Base-by-base conservation (phyloP, 164 flowering plant genomes). In the Cinnamomum micranthum region DNA sequence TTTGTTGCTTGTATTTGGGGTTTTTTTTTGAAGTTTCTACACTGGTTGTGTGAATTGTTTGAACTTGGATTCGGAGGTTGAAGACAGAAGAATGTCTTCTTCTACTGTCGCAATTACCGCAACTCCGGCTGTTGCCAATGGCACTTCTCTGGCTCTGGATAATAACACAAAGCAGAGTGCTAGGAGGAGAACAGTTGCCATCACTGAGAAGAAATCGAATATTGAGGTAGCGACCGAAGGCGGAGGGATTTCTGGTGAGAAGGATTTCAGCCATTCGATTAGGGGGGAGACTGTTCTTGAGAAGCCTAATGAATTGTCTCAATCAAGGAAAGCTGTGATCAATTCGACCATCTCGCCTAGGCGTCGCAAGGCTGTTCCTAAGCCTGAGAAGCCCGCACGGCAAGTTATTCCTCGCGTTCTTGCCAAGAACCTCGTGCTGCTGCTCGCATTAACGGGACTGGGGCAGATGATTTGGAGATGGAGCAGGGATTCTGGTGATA, bases 31-130 rank as follows among this genome's bases (percentile, higher is more conserved):
- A 41, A 41, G 47, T 41, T 41, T 41, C 47, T 41, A 41, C 47
- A 7, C 47, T 41, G 11, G 47, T 41, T 7, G 47, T 41, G 47
- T 41, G 47, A 41, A 41, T 41, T 41, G 11, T 41, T 41, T 41
- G 47, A 41, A 7, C 47, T 41, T 41, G 47, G 47, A 9, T 41
- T 41, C 6, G 47, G 47, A 9, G 47, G 47, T 41, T 41, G 47
- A 41, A 41, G 47, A 9, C 47, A 24, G 55, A 60, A 69, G 3
- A 9, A 87, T 91, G 96, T 90, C 96, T 27, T 81, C 92, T 51
- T 88, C 98, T 17, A 88, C 95, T 10, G 88, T 89, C 4, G 88
- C 98, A 14, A 77, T 88, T 60, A 82, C 90, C 51, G 88, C 95
- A 12, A 89, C 87, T 75, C 87, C 91, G 27, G 65, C 90, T 41